A percentile compares a stretch with the other conserved stretches of the same genome.
Conservation (phyloP, 2,329 filamentous ascomycete species). For the Ilyonectria destructans region DNA sequence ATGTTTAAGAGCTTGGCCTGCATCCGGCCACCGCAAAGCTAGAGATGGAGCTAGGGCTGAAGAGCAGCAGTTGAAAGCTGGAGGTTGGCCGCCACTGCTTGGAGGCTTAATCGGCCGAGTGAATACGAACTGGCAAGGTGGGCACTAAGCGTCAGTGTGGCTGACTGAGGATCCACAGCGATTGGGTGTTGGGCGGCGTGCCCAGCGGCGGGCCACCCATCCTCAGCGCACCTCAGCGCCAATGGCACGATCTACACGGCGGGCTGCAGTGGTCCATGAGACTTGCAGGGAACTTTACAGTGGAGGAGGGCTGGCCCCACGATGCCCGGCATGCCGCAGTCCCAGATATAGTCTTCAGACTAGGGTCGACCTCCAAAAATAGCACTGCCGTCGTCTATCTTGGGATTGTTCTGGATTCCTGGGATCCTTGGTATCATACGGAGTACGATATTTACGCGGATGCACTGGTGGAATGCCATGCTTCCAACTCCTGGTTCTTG, state of each 20-base stretch:
- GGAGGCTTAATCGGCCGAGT: slow-evolving; percentile 34
- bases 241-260: slow-evolving; percentile 27
- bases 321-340: slow-evolving; percentile 12
- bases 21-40: slow-evolving; percentile 20
- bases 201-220: slow-evolving; percentile 6
- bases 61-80: slow-evolving; percentile 1
- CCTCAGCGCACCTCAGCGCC: slow-evolving; percentile 15
- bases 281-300: neutral
- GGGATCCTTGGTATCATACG: neutral
- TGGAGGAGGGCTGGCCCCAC: neutral
- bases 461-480: neutral
- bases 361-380: slow-evolving; percentile 25
- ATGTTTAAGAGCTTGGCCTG: slow-evolving; percentile 1
- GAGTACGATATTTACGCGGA: neutral
- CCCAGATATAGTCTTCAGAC: slow-evolving; percentile 22
- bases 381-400: slow-evolving; percentile 22
- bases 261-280: slow-evolving; percentile 1
- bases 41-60: slow-evolving; percentile 15
- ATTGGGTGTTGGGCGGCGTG: slow-evolving; percentile 38
- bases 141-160: slow-evolving; percentile 43
- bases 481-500: neutral
- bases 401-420: neutral
- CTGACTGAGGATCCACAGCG: slow-evolving; percentile 38
- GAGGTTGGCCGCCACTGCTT: slow-evolving; percentile 2
- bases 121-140: slow-evolving; percentile 50